Conservation (phyloP, 1,284 basidiomycete genomes). For the Tilletia caries region DNA sequence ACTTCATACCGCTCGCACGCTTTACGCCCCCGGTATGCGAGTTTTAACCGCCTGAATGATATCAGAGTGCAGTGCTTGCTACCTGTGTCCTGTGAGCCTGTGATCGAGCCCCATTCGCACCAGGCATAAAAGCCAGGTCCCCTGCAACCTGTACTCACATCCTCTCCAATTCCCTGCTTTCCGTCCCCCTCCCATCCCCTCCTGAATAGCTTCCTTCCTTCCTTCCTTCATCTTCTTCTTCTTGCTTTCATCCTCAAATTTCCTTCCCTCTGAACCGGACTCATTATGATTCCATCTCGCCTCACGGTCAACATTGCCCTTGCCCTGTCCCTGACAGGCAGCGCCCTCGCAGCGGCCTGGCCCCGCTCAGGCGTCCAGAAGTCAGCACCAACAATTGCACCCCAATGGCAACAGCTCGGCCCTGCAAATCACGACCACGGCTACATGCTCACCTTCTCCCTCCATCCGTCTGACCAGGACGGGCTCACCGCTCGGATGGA, state of each 20-base stretch:
- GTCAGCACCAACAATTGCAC: neutral
- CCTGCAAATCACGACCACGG: neutral
- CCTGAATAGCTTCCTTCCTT: neutral
- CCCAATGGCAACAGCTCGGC: neutral
- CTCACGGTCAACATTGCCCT: neutral
- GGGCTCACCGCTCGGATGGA: constrained; percentile 22
- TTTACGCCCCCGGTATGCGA: too few species aligned
- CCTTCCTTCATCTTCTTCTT: too few species aligned
- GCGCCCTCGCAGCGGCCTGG: neutral
- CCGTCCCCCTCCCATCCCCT: neutral
- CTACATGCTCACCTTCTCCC: constrained; percentile 20
- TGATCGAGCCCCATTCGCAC: too few species aligned
- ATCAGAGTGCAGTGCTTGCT: too few species aligned
- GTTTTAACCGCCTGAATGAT: too few species aligned
- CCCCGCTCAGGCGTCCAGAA: neutral
- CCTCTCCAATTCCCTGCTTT: neutral
- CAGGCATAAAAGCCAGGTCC: neutral
- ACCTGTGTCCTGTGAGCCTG: too few species aligned
- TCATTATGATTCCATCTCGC: neutral
- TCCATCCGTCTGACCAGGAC: constrained; percentile 15
- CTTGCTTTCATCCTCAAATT: too few species aligned
- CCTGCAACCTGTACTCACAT: neutral
- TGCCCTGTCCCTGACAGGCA: neutral
- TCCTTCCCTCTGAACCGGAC: too few species aligned
- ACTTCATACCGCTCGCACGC: too few species aligned